Base-by-base conservation (phyloP, 345 rosid genomes). In the Conringia planisiliqua region DNA sequence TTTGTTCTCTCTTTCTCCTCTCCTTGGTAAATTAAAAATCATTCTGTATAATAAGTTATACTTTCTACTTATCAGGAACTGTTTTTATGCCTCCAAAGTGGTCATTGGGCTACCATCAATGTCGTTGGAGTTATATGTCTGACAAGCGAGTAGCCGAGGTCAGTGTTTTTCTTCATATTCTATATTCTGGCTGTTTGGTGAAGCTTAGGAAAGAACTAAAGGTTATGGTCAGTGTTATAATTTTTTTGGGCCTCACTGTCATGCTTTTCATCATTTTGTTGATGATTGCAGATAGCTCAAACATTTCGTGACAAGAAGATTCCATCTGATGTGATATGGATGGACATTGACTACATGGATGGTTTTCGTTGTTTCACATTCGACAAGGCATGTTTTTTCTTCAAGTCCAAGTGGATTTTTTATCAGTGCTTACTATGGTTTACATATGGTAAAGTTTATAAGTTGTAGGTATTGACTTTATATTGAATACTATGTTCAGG, bases 291-390 rank as follows among this genome's bases (percentile, higher is more conserved):
- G 97, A 74, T 93, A 26, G 85, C 89, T 16, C 86, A 76, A 76
- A 83, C 82, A 56, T 93, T 93, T 80, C 85, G 97, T 50, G 85
- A 91, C 74, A 93, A 93, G 83, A 86, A 74, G 54, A 91, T 93
- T 70, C 97, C 98, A 43, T 74, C 91, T 78, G 98, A 93, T 70
- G 97, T 84, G 66, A 80, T 93, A 81, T 93, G 98, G 98, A 93
- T 93, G 98, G 98, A 93, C 76, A 93, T 93, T 74, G 98, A 93
- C 78, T 93, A 93, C 83, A 93, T 93, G 98, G 98, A 93, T 76
- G 92, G 94, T 8, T 93, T 91, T 78, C 88, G 98, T 51, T 93
- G 97, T 88, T 93, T 93, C 82, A 93, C 98, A 75, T 88, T 93
- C 56, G 89, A 91, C 82, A 73, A 88, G 96, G 98, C 79, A 84